Conservation (phyloP, 768 basidiomycete genomes). For the Russula ochroleuca region DNA sequence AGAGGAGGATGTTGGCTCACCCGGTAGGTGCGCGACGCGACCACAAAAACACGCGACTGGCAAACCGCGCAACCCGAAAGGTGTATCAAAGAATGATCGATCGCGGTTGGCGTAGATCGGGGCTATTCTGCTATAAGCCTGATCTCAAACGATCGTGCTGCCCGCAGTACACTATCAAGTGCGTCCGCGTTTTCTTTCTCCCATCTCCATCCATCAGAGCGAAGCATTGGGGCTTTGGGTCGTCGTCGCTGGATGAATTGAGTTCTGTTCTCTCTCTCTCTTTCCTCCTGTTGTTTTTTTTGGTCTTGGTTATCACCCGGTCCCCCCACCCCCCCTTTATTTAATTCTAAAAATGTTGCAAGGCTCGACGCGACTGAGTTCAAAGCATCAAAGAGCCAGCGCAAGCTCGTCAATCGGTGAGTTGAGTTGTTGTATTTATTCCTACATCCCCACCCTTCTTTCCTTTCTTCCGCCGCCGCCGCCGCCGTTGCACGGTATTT, state of each 20-base stretch:
- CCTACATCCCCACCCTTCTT: background rate
- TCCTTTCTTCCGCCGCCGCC: background rate
- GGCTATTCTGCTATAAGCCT: conserved; percentile 84
- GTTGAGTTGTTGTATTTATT: conserved; percentile 21
- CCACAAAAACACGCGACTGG: background rate
- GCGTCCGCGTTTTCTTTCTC: conserved; percentile 24
- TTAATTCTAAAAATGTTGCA: background rate
- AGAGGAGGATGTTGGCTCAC: background rate
- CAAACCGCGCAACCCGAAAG: conserved; percentile 36
- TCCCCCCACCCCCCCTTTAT: background rate
- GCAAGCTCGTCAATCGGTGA: conserved; percentile 70
- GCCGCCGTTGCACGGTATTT: background rate
- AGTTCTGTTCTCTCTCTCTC: no score
- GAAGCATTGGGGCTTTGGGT: background rate
- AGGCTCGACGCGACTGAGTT: conserved; percentile 68
- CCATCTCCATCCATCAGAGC: background rate
- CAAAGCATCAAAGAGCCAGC: conserved; percentile 66
- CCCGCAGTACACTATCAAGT: conserved; percentile 94
- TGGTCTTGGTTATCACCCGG: no score
- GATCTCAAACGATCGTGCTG: conserved; percentile 81
- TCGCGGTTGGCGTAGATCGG: conserved; percentile 80
- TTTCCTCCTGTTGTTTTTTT: no score
- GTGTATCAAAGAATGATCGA: conserved; percentile 80
- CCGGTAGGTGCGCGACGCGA: background rate
- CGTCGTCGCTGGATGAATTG: background rate